Base-by-base conservation (phyloP, 2,329 filamentous ascomycete species). In the Phyllosticta citribraziliensis region DNA sequence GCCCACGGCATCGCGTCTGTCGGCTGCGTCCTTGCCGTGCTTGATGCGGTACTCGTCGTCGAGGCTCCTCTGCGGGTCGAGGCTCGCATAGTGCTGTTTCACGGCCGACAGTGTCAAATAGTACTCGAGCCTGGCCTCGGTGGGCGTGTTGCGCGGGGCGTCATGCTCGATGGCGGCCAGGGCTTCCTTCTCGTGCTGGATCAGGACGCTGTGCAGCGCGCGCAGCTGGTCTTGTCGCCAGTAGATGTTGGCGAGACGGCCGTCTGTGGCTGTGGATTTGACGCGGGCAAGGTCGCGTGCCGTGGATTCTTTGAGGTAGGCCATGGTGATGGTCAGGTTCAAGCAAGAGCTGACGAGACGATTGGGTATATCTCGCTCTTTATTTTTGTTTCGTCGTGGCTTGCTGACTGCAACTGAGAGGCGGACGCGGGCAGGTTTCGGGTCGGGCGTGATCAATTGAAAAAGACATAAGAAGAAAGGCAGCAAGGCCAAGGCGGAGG, bases 201-300 rank as follows among this genome's bases (percentile, higher is more conserved):
- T 68, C 9, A 82, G 64, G 2, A 65, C 64, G 24, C 74, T 68
- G 63, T 79, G 76, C 0, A 82, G 71, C 2, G 64, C 66, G 61
- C 78, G 72, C 9, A 82, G 71, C 65, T 82, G 75, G 35, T 73
- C 72, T 65, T 78, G 77, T 11, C 76, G 72, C 62, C 78, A 79
- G 62, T 73, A 74, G n/a, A 76, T 64, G 63, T 78, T 81, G 55
- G 75, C 70, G 11, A 74, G 72, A 56, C 78, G 73, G 25, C 75
- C 75, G 56, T 80, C 77, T 10, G 77, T 74, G 11, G 76, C 73
- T 9, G 78, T 75, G 5, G 74, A 73, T 56, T 73, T 70, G 12
- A 79, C 65, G 27, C 64, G 65, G 57, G 66, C 67, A 51, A 73
- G 74, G 59, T 61, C 58, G 30, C 63, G 67, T 19, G 64, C 65